A percentile compares a stretch with the other conserved stretches of the same genome.
Evolutionary conservation across 139 green algal genomes (phyloP).

Genomic region (Micractinium sp.): DNA sequence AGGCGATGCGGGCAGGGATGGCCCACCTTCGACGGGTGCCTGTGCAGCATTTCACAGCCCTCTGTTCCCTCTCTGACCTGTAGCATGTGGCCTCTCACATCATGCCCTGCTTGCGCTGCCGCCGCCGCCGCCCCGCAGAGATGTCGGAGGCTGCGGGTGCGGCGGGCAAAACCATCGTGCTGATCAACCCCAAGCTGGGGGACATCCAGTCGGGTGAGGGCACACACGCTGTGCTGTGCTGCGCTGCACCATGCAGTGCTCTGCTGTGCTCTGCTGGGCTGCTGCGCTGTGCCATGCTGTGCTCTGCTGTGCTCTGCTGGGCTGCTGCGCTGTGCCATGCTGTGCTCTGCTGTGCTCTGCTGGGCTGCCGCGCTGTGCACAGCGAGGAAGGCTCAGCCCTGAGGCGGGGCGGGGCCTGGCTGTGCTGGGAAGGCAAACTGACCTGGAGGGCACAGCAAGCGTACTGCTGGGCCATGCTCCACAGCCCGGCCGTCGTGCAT

Average conservation of each 20-base stretch:
- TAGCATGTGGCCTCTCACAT: neutral
- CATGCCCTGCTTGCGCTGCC: neutral
- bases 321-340: too few relatives aligned
- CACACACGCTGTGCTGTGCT: neutral
- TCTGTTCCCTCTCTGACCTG: too few relatives aligned
- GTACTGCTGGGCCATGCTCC: neutral
- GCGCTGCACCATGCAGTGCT: too few relatives aligned
- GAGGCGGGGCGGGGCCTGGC: too few relatives aligned
- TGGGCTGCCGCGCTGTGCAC: neutral
- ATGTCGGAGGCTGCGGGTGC: constrained; percentile 26
- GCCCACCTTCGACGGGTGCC: too few relatives aligned
- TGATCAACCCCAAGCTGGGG: constrained; percentile 69
- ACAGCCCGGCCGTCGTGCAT: neutral
- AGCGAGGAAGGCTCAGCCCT: neutral
- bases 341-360: too few relatives aligned
- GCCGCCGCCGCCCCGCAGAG: neutral
- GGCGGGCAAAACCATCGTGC: constrained; percentile 59
- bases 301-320: too few relatives aligned
- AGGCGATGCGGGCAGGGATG: too few relatives aligned
- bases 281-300: too few relatives aligned
- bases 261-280: neutral
- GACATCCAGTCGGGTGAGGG: constrained; percentile 55
- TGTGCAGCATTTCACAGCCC: too few relatives aligned
- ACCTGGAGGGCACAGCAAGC: neutral
- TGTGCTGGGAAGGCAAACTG: neutral